A percentile compares a stretch with the other conserved stretches of the same genome.
Conservation (phyloP, 306 rosid species). For the Fagus sylvatica region DNA sequence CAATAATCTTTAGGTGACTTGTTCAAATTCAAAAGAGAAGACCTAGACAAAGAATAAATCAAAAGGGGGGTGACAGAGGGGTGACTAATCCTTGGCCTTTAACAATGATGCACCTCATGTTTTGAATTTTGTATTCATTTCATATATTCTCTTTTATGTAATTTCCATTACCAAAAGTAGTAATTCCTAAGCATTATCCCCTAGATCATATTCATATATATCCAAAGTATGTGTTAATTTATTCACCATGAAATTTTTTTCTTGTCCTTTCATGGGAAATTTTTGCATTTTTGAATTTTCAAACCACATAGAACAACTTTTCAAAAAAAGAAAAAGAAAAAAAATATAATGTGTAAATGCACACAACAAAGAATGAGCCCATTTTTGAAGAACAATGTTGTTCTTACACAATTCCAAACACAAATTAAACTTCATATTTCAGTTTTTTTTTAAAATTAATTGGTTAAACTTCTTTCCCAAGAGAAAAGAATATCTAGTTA, state of each 20-base stretch:
- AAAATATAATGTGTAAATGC: too few species aligned
- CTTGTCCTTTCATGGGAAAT: not conserved
- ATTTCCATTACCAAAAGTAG: not conserved
- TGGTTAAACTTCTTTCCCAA: too few species aligned
- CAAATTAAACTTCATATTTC: not conserved
- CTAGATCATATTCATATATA: not conserved
- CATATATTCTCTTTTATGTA: not conserved
- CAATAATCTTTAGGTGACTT: slow-evolving; percentile 46
- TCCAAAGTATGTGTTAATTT: too few species aligned
- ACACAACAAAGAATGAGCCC: not conserved
- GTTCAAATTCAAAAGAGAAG: slow-evolving; percentile 40
- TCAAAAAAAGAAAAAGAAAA: too few species aligned
- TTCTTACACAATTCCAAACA: not conserved
- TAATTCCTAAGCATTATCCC: not conserved
- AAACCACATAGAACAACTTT: not conserved
- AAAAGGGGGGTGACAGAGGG: too few species aligned
- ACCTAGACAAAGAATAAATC: not conserved
- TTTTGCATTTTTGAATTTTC: not conserved
- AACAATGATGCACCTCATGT: not conserved
- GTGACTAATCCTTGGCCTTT: not conserved
- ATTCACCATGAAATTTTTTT: too few species aligned
- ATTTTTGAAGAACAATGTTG: not conserved
- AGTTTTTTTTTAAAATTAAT: too few species aligned
- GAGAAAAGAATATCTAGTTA: too few species aligned
- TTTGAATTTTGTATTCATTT: not conserved